Evolutionary conservation across 2,329 filamentous ascomycete genomes (phyloP).

Genomic region (Colletotrichum magnum): DNA sequence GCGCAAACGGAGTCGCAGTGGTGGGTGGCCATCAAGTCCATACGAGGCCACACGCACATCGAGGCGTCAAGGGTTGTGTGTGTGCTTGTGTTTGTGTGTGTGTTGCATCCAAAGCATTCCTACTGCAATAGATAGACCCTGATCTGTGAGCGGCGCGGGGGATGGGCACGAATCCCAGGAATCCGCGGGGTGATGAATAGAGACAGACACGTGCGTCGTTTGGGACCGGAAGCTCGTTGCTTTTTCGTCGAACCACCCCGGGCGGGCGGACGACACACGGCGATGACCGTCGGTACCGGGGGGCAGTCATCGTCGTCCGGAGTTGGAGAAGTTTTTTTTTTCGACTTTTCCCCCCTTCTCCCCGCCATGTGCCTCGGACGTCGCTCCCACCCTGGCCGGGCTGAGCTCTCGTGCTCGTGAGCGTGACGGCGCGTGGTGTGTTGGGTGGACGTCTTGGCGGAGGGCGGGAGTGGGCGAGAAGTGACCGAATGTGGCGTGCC

Average conservation of each 20-base stretch:
- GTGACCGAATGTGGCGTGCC: constrained; percentile 33
- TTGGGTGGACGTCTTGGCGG: constrained; percentile 21
- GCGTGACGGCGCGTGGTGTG: constrained; percentile 10
- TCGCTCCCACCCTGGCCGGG: not conserved
- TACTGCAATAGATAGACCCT: not conserved
- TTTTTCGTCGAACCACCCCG: constrained; percentile 17
- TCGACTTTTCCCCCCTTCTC: not conserved
- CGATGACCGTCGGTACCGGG: not conserved
- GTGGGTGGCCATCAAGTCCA: constrained; percentile 29
- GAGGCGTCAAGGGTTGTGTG: constrained; percentile 9
- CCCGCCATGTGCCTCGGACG: constrained; percentile 12
- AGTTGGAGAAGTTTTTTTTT: constrained; percentile 3
- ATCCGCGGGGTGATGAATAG: constrained; percentile 18
- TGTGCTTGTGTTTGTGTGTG: not conserved
- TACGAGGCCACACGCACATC: constrained; percentile 26
- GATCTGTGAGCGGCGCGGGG: not conserved
- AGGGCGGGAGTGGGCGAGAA: constrained; percentile 24
- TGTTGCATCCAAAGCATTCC: no score
- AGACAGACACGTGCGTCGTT: not conserved
- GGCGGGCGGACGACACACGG: constrained; percentile 6
- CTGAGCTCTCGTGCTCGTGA: constrained; percentile 3
- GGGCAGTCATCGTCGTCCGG: constrained; percentile 2
- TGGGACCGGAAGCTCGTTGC: not conserved
- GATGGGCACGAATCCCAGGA: constrained; percentile 6
- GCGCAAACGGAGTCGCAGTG: constrained; percentile 35